phyloP scores from a whole-genome alignment of 306 rosid genomes.

The Medicago lupulina region DNA sequence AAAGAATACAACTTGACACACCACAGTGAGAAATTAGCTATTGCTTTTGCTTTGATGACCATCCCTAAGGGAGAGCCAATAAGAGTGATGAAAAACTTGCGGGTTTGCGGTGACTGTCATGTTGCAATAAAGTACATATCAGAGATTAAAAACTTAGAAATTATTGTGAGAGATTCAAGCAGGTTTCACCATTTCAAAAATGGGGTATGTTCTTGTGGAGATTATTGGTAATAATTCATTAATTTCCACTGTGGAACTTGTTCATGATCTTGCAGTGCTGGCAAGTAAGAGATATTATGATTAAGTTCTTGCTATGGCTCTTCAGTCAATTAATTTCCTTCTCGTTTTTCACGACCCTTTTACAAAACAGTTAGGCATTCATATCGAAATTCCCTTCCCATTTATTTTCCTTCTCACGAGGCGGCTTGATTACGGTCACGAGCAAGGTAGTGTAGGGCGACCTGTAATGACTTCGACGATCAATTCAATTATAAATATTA shows the following conservation, averaged over 20 bases:
- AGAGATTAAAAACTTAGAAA: constrained; percentile 59
- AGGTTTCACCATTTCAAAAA: constrained; percentile 89
- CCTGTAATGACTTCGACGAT: background rate
- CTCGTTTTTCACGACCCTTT: constrained; percentile 26
- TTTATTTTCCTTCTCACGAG: background rate
- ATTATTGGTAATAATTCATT: constrained; percentile 64
- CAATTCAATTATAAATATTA: background rate
- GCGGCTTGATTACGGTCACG: background rate
- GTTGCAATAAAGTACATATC: constrained; percentile 78
- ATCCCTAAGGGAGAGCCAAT: constrained; percentile 61
- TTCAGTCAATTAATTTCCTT: constrained; percentile 21
- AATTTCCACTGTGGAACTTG: constrained; percentile 24
- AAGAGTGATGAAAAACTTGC: constrained; percentile 87
- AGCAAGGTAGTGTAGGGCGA: background rate
- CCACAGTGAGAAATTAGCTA: constrained; percentile 87
- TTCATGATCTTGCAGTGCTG: constrained; percentile 13
- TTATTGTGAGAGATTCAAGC: constrained; percentile 68
- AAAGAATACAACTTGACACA: constrained; percentile 78
- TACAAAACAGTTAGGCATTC: background rate
- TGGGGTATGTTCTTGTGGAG: constrained; percentile 84
- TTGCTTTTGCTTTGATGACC: constrained; percentile 80
- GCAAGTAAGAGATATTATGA: constrained; percentile 42
- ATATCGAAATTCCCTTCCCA: background rate
- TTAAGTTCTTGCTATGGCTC: constrained; percentile 24
- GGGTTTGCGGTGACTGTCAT: constrained; percentile 81